Percentiles rank a stretch among this genome's conserved stretches.
These are phyloP conservation scores for Starmera quercuum DNA, from an alignment of 805 yeast species.

Conservation along the genomic window DNA sequence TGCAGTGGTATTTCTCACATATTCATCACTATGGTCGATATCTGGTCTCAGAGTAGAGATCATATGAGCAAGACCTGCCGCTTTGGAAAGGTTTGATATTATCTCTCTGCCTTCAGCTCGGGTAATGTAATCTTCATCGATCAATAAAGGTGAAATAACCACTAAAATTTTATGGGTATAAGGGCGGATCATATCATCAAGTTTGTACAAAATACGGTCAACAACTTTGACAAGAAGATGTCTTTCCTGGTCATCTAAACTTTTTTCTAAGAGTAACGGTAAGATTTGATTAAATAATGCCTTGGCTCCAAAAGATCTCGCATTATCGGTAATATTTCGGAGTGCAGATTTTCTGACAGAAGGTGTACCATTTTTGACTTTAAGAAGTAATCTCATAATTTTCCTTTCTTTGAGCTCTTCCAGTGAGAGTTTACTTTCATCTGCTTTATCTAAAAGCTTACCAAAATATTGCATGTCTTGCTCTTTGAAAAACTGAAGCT, in stretches of 20 bases:
- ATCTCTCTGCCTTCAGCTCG: conserved; percentile 76
- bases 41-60: conserved; percentile 76
- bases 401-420: conserved; percentile 54
- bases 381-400: conserved; percentile 56
- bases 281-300: conserved; percentile 61
- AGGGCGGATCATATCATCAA: conserved; percentile 63
- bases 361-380: conserved; percentile 74
- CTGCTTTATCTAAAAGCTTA: conserved; percentile 34
- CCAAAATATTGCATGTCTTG: conserved; percentile 70
- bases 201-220: conserved; percentile 56
- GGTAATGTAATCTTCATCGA: conserved; percentile 72
- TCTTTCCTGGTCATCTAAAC: conserved; percentile 74
- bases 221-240: conserved; percentile 73
- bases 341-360: conserved; percentile 59
- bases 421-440: conserved; percentile 27
- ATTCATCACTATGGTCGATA: conserved; percentile 76
- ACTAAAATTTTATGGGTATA: conserved; percentile 63
- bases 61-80: conserved; percentile 77
- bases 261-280: conserved; percentile 66
- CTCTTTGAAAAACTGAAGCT: conserved; percentile 60
- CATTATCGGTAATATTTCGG: conserved; percentile 56
- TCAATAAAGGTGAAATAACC: conserved; percentile 70
- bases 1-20: conserved; percentile 67
- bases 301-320: conserved; percentile 61
- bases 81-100: conserved; percentile 63